These are phyloP conservation scores for Boletus fagicola DNA, from an alignment of 768 basidiomycete genomes.

Conservation along the genomic window DNA sequence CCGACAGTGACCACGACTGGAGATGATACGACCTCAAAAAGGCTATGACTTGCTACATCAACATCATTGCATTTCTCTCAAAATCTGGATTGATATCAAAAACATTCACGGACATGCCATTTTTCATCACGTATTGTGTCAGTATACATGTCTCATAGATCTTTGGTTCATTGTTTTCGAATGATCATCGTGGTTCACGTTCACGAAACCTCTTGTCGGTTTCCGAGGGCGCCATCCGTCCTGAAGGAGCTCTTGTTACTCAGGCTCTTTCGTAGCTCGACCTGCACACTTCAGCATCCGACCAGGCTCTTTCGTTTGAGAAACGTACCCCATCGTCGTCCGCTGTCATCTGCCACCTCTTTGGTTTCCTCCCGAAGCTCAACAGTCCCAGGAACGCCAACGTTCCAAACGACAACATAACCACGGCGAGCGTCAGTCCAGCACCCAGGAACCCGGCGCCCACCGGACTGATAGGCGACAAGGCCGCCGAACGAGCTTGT, in stretches of 20 bases:
- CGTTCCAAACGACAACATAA: slow-evolving; percentile 36
- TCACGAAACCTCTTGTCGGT: neutral
- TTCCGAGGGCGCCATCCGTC: neutral
- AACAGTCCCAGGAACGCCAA: slow-evolving; percentile 43
- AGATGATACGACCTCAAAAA: slow-evolving; percentile 22
- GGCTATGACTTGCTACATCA: slow-evolving; percentile 6
- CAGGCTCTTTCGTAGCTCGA: slow-evolving; percentile 22
- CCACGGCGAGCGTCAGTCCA: slow-evolving; percentile 47
- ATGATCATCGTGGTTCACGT: slow-evolving; percentile 1
- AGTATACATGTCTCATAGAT: slow-evolving; percentile 20
- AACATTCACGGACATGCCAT: slow-evolving; percentile 18
- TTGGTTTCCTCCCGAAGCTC: slow-evolving; percentile 23
- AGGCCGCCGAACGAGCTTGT: slow-evolving; percentile 33
- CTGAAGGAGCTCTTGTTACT: slow-evolving; percentile 10
- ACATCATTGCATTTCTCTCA: slow-evolving; percentile 20
- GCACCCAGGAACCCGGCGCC: slow-evolving; percentile 72
- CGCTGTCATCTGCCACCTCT: neutral
- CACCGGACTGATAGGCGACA: slow-evolving; percentile 44
- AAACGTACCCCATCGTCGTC: slow-evolving; percentile 23
- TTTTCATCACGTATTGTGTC: slow-evolving; percentile 10
- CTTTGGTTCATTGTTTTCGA: neutral
- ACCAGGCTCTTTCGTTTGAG: neutral
- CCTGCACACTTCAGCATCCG: slow-evolving; percentile 12
- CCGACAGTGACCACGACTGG: slow-evolving; percentile 34
- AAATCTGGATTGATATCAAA: slow-evolving; percentile 20